These are phyloP conservation scores for Coemansia sp. DNA, from an alignment of 192 early-diverging fungal species.

Conservation along the genomic window DNA sequence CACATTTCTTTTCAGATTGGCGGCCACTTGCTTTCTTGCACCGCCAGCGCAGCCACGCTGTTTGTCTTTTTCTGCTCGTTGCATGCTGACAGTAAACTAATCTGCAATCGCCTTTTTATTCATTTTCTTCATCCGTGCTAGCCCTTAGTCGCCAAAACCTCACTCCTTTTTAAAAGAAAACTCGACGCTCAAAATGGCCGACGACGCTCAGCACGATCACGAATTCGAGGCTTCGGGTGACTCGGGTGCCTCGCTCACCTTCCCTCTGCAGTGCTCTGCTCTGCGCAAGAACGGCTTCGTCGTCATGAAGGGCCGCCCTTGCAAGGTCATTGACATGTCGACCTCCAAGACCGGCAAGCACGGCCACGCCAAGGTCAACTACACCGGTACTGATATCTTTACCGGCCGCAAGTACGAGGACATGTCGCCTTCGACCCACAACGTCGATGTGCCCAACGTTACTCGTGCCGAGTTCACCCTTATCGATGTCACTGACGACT, in stretches of 20 bases:
- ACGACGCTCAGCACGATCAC: slow-evolving; percentile 62
- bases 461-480: slow-evolving; percentile 76
- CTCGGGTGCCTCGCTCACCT: slow-evolving; percentile 89
- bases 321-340: slow-evolving; percentile 99
- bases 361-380: slow-evolving; percentile 99
- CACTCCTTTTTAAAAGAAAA: not conserved
- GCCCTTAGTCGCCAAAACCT: too few relatives aligned
- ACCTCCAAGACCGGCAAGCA: slow-evolving; percentile 99
- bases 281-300: slow-evolving; percentile 97
- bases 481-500: slow-evolving; percentile 86
- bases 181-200: slow-evolving; percentile 47
- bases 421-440: slow-evolving; percentile 98
- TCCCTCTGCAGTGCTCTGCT: slow-evolving; percentile 97
- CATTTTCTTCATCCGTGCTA: not conserved
- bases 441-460: slow-evolving; percentile 98
- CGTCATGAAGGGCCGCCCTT: slow-evolving; percentile 95
- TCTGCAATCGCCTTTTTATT: not conserved
- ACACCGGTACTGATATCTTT: slow-evolving; percentile 93
- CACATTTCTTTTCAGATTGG: not conserved
- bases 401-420: slow-evolving; percentile 97
- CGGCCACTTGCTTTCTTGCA: not conserved
- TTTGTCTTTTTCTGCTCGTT: too few relatives aligned
- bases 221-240: slow-evolving; percentile 64
- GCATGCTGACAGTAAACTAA: not conserved
- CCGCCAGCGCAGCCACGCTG: not conserved